Base-by-base conservation (phyloP, 2,329 filamentous ascomycete species). In the Colletotrichum endophyticum region DNA sequence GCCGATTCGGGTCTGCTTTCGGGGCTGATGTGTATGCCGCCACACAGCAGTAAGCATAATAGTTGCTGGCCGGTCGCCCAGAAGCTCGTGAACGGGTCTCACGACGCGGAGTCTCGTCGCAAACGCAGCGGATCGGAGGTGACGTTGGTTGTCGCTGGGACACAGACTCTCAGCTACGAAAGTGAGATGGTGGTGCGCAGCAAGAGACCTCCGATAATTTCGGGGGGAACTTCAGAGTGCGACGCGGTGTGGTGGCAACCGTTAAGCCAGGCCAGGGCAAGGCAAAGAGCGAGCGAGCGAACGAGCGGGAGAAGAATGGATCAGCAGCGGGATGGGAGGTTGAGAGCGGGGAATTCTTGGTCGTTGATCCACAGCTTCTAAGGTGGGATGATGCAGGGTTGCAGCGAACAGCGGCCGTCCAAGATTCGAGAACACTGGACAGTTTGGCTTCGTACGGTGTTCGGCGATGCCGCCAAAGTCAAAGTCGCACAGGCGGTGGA, bases 341-440 rank as follows among this genome's bases (percentile, higher is more conserved):
- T 19, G 75, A 75, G 72, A 77, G 75, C 72, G 75, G 75, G 75
- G 75, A 71, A 77, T 75, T 75, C 44, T 63, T 62, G 72, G 39
- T 72, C 57, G 64, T 71, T 63, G 75, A 77, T 75, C 75, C 75
- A 77, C 75, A 71, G 72, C 61, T 75, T 49, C 57, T 36, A 49
- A 72, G 72, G 75, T 75, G 71, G 75, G 72, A 77, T 75, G 75
- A 71, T 77, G 72, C 75, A 77, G 75, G 75, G 75, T 75, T 77
- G 66, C 75, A 74, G 62, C 59, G 49, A 77, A 32, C 70, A 73
- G 64, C 64, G 59, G 64, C 34, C 44, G 73, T 73, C 66, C 64
- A 32, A 66, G 64, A 49, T 57, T 76, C 56, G 70, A 36, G 44
- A 59, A 57, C 36, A 59, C 32, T 49, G 34, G 73, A 63, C 57